Conservation (phyloP, 2,329 filamentous ascomycete genomes). For the Alternaria sp. region DNA sequence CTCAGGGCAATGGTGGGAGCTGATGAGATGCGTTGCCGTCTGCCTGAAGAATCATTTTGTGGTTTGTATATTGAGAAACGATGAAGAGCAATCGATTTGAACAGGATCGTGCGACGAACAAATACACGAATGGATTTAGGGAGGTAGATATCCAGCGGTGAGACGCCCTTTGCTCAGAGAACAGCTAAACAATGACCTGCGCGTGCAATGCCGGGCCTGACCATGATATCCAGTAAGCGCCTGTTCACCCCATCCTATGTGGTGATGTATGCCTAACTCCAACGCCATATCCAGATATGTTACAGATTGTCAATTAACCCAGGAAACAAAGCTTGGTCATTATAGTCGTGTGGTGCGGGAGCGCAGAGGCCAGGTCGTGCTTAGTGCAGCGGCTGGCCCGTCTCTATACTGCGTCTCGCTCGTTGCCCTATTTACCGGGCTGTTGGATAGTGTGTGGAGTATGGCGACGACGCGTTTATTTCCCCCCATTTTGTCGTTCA, state of each 20-base stretch:
- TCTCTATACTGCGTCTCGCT: background rate
- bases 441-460: conserved; percentile 1
- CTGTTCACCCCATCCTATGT: conserved; percentile 5
- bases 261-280: conserved; percentile 16
- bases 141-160: background rate
- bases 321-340: conserved; percentile 29
- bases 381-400: background rate
- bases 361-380: background rate
- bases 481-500: conserved; percentile 27
- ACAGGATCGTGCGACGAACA: background rate
- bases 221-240: conserved; percentile 7
- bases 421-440: conserved; percentile 5
- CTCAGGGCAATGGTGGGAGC: background rate
- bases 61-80: background rate
- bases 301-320: conserved; percentile 32
- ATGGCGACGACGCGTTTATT: background rate
- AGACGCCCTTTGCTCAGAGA: background rate
- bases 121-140: conserved; percentile 4
- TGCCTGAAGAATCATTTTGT: background rate
- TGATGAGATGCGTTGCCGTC: background rate
- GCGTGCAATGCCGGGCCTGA: background rate
- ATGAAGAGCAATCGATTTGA: background rate
- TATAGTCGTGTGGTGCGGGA: conserved; percentile 23
- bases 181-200: background rate
- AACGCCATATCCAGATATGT: conserved; percentile 32